These are phyloP conservation scores for Clarireedia sp. DNA, from an alignment of 2,329 filamentous ascomycete species.

Conservation along the genomic window DNA sequence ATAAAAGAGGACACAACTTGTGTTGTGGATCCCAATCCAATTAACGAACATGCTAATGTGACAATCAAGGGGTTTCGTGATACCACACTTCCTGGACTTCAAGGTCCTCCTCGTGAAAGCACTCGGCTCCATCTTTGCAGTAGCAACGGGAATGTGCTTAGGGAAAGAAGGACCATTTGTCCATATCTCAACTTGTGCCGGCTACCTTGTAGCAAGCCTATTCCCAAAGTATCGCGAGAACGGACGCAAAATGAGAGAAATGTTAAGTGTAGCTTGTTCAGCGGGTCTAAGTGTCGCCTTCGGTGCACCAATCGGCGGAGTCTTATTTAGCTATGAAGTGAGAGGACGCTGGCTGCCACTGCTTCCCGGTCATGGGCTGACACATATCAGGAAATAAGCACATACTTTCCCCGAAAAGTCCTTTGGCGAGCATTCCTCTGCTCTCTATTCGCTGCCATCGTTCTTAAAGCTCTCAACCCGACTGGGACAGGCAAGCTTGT, in stretches of 20 bases:
- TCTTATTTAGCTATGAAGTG: constrained; percentile 49
- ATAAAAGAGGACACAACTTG: not conserved
- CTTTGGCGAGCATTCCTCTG: constrained; percentile 53
- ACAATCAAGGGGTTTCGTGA: constrained; percentile 45
- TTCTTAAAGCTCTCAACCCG: constrained; percentile 50
- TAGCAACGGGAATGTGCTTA: constrained; percentile 37
- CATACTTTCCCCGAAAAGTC: constrained; percentile 51
- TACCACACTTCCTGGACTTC: constrained; percentile 47
- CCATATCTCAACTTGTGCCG: constrained; percentile 51
- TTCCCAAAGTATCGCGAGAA: constrained; percentile 52
- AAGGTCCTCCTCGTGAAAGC: constrained; percentile 49
- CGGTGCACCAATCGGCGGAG: constrained; percentile 52
- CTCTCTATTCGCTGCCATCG: constrained; percentile 46
- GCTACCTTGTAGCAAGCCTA: constrained; percentile 31
- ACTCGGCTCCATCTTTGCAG: constrained; percentile 49
- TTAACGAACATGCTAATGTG: not conserved
- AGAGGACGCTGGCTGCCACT: not conserved
- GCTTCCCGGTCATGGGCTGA: not conserved
- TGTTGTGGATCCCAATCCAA: not conserved
- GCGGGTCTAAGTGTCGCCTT: constrained; percentile 51
- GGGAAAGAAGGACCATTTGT: constrained; percentile 57
- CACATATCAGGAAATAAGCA: constrained; percentile 43
- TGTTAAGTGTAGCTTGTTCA: constrained; percentile 49
- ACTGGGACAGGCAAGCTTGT: constrained; percentile 52
- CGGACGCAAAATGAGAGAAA: constrained; percentile 48